phyloP scores from a whole-genome alignment of 2,329 filamentous ascomycete genomes.

The Leptographium lundbergii region DNA sequence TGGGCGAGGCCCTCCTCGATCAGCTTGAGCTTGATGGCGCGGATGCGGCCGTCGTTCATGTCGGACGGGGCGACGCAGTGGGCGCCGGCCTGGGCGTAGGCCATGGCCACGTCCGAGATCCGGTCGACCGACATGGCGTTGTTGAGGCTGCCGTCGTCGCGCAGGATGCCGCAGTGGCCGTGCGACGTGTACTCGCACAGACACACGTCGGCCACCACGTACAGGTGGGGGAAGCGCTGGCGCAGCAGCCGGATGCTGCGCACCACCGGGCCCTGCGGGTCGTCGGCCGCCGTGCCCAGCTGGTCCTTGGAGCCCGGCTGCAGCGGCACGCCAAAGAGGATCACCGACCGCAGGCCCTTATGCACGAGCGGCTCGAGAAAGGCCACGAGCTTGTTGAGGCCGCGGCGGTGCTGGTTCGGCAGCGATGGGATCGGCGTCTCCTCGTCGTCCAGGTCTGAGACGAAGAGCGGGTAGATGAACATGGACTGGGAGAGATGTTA shows the following conservation, averaged over 20 bases:
- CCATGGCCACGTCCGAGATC: constrained; percentile 93
- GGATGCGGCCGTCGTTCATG: constrained; percentile 97
- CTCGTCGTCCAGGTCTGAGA: constrained; percentile 89
- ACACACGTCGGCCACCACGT: constrained; percentile 86
- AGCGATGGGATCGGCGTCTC: constrained; percentile 82
- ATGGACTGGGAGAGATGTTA: constrained; percentile 54
- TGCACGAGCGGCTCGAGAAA: constrained; percentile 77
- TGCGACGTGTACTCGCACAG: constrained; percentile 98
- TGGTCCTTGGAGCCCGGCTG: constrained; percentile 74
- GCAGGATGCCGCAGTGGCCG: constrained; percentile 91
- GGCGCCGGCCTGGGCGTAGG: constrained; percentile 88
- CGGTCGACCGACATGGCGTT: constrained; percentile 88
- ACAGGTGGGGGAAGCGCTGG: constrained; percentile 76
- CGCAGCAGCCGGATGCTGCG: constrained; percentile 73
- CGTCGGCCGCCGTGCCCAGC: constrained; percentile 82
- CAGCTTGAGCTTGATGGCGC: constrained; percentile 94
- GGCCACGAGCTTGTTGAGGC: constrained; percentile 71
- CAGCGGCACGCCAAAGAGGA: constrained; percentile 89
- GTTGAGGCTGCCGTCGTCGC: constrained; percentile 86
- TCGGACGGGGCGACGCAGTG: constrained; percentile 96
- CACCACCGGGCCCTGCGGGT: constrained; percentile 86
- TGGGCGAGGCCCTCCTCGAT: constrained; percentile 92
- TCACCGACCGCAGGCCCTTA: constrained; percentile 85
- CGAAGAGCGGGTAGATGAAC: constrained; percentile 96
- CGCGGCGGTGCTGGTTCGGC: constrained; percentile 79